Base-by-base conservation (phyloP, 2,329 filamentous ascomycete genomes). In the Paecilomyces niveus region DNA sequence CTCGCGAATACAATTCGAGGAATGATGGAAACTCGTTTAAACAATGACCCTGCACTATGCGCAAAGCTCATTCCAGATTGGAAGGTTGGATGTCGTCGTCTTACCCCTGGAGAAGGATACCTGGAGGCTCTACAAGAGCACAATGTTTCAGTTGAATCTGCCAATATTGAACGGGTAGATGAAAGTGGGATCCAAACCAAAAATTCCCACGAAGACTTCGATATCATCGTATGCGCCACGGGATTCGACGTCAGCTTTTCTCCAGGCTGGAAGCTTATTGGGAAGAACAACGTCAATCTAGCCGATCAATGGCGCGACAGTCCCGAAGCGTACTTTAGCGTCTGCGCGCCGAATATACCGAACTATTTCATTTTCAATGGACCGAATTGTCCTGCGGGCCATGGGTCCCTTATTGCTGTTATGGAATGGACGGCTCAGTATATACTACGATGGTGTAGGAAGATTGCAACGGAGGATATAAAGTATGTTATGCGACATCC, bases 21-120 rank as follows among this genome's bases (percentile, higher is more conserved):
- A 15, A 5, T 13, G 10, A 35, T 35, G 33, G 4, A 15, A 35
- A 35, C 4, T 3, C 33, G 33, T 13, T 5, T 51, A 3, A 51
- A 51, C 4, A 8, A 51, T 7, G 49, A 51, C 13, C 49, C 49
- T 3, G 13, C 22, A 3, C 33, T 51, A 11, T 51, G 49, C n/a
- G 49, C 49, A 3, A 51, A 51, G 49, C 70, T 86, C 1, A 71
- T 83, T 2, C 84, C 85, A 0, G 78, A 82, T 61, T 86, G 84
- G 61, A 80, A 82, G 0, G 82, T 80, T 7, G 78, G 83, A 60
- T 87, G 85, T 63, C 78, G 84, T 3, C 77, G 85, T 1, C 69
- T 85, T 0, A 87, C 85, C 0, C 82, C 84, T 0, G 83, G 84
- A 1, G 83, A 83, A 0, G 84, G 84, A 0, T 87, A 87, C 62